phyloP scores from a whole-genome alignment of 352 stramenopile species.

The Globisporangium iwayamae region DNA sequence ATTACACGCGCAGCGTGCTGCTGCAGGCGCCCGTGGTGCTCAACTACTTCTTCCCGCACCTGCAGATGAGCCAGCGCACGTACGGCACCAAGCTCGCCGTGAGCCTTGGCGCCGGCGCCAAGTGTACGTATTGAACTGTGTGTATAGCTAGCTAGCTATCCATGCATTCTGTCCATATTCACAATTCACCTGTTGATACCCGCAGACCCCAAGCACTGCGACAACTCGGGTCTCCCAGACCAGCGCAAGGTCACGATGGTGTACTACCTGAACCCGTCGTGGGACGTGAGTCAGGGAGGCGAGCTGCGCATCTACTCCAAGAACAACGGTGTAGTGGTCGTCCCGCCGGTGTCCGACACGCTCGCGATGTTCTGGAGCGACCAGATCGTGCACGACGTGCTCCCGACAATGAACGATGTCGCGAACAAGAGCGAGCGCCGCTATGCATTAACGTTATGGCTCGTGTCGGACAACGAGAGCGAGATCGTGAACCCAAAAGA shows the following conservation, averaged over 20 bases:
- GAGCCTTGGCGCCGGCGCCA: slow-evolving; percentile 43
- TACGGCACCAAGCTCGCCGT: slow-evolving; percentile 54
- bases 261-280: slow-evolving; percentile 75
- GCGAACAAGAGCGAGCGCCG: slow-evolving; percentile 28
- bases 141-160: not conserved
- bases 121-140: slow-evolving; percentile 23
- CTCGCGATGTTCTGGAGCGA: slow-evolving; percentile 88
- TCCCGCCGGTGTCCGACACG: slow-evolving; percentile 66
- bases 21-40: slow-evolving; percentile 43
- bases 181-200: not conserved
- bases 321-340: slow-evolving; percentile 34
- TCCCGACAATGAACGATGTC: slow-evolving; percentile 50
- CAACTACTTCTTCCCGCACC: slow-evolving; percentile 44
- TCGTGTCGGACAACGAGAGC: slow-evolving; percentile 45
- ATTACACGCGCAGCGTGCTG: slow-evolving; percentile 52
- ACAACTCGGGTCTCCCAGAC: slow-evolving; percentile 44
- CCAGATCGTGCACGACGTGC: slow-evolving; percentile 79
- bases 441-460: slow-evolving; percentile 89
- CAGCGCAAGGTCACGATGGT: slow-evolving; percentile 68
- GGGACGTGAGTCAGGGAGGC: slow-evolving; percentile 46
- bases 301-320: slow-evolving; percentile 49
- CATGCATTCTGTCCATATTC: not conserved
- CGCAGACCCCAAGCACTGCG: slow-evolving; percentile 50
- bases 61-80: slow-evolving; percentile 37
- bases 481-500: slow-evolving; percentile 46